Conservation (phyloP, 192 early-diverging fungal species). For the Pecoramyces ruminantium region DNA sequence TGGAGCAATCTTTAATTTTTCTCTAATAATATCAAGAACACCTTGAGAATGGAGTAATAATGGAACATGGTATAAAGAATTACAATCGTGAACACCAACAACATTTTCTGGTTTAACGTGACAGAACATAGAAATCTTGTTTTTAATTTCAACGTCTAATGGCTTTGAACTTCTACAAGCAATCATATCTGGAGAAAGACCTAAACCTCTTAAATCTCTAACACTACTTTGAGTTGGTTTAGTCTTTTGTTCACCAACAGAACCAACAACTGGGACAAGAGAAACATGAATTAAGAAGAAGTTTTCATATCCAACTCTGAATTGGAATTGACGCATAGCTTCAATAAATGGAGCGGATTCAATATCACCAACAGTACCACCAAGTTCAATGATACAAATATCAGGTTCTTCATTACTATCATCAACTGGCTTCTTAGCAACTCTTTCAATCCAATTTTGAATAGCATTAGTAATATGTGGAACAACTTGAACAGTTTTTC, state of each 20-base stretch:
- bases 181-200: conserved; percentile 87
- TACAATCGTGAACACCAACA: conserved; percentile 89
- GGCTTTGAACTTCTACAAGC: conserved; percentile 82
- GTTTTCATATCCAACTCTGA: conserved; percentile 95
- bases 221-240: conserved; percentile 98
- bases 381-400: conserved; percentile 95
- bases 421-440: conserved; percentile 75
- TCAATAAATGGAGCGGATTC: conserved; percentile 98
- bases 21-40: conserved; percentile 59
- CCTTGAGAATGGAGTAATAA: conserved; percentile 76
- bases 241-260: conserved; percentile 97
- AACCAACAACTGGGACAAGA: conserved; percentile 87
- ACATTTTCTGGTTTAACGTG: conserved; percentile 88
- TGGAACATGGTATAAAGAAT: conserved; percentile 93
- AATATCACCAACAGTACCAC: conserved; percentile 97
- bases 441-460: conserved; percentile 95
- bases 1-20: conserved; percentile 58
- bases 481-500: conserved; percentile 98
- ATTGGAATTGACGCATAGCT: conserved; percentile 99
- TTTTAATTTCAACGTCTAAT: conserved; percentile 63
- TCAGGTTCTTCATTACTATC: conserved; percentile 66
- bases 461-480: conserved; percentile 95
- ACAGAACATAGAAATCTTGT: conserved; percentile 98
- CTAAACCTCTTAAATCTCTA: conserved; percentile 83
- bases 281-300: conserved; percentile 97